These are phyloP conservation scores for Mycena haematopus DNA, from an alignment of 768 basidiomycete species.

Conservation along the genomic window DNA sequence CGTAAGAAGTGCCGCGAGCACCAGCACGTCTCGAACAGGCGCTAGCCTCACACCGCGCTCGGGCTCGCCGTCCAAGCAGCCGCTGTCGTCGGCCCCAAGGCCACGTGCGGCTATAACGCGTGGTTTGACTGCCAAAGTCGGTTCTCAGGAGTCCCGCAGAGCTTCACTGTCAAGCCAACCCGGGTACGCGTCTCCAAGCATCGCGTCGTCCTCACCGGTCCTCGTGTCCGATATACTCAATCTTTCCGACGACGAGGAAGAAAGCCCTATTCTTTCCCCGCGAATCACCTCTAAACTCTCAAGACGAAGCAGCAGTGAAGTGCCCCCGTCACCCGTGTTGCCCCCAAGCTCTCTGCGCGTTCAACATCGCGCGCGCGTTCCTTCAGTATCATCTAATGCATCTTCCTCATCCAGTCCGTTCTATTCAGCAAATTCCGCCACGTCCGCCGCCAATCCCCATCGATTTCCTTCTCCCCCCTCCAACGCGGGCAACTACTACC, in stretches of 20 bases:
- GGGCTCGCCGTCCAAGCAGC: constrained; percentile 20
- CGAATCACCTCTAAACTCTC: constrained; percentile 29
- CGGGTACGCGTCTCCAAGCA: constrained; percentile 8
- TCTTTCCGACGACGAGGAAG: constrained; percentile 23
- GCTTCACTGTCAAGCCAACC: constrained; percentile 3
- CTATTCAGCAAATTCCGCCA: constrained; percentile 60
- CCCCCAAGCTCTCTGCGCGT: constrained; percentile 36
- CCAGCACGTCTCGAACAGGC: background rate
- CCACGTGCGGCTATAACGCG: constrained; percentile 26
- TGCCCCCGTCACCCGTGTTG: constrained; percentile 30
- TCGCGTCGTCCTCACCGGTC: constrained; percentile 2
- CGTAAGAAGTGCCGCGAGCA: constrained; percentile 24
- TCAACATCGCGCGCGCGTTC: constrained; percentile 42
- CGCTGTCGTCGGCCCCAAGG: constrained; percentile 29
- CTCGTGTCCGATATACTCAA: constrained; percentile 19
- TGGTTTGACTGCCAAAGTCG: constrained; percentile 2
- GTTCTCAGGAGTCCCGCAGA: constrained; percentile 10
- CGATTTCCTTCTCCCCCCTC: constrained; percentile 49
- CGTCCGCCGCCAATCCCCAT: constrained; percentile 65
- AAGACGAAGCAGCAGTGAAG: constrained; percentile 10
- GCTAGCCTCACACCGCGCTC: constrained; percentile 22
- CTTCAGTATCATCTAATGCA: constrained; percentile 48
- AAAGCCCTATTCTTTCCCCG: constrained; percentile 16
- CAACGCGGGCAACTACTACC: constrained; percentile 39
- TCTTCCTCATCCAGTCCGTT: constrained; percentile 41